phyloP scores from a whole-genome alignment of 768 basidiomycete species.

The Xanthoconium purpureum region DNA sequence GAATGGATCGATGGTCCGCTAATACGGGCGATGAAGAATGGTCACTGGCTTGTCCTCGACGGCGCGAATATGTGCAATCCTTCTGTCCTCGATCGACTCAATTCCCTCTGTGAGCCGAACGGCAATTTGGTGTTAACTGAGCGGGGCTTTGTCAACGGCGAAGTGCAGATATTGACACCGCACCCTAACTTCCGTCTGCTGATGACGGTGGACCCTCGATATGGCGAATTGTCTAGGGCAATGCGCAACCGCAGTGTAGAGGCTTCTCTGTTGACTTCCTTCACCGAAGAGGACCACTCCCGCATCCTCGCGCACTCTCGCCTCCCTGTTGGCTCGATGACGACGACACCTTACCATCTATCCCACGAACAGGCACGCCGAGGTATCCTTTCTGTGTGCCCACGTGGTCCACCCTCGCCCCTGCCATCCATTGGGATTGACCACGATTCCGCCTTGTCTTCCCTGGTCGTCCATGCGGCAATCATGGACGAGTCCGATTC shows the following conservation, averaged over 20 bases:
- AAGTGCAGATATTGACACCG: slow-evolving; percentile 70
- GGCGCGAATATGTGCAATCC: slow-evolving; percentile 93
- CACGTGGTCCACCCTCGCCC: neutral
- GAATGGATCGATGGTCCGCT: slow-evolving; percentile 97
- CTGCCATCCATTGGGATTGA: slow-evolving; percentile 42
- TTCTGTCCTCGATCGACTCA: slow-evolving; percentile 93
- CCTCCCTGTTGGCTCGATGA: slow-evolving; percentile 36
- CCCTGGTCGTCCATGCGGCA: slow-evolving; percentile 40
- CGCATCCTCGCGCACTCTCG: slow-evolving; percentile 48
- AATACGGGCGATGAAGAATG: slow-evolving; percentile 77
- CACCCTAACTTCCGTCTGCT: slow-evolving; percentile 90
- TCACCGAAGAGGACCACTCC: slow-evolving; percentile 43
- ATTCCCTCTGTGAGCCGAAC: slow-evolving; percentile 88
- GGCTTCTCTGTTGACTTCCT: slow-evolving; percentile 48
- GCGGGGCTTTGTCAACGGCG: slow-evolving; percentile 77
- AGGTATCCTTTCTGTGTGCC: slow-evolving; percentile 14
- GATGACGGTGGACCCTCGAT: slow-evolving; percentile 88
- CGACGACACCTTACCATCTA: slow-evolving; percentile 5
- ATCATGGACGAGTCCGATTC: slow-evolving; percentile 21
- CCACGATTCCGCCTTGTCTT: slow-evolving; percentile 47
- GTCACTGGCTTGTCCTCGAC: slow-evolving; percentile 88
- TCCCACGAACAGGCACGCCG: slow-evolving; percentile 26
- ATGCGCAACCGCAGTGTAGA: slow-evolving; percentile 98
- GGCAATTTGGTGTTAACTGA: slow-evolving; percentile 87
- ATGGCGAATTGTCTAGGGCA: slow-evolving; percentile 92